phyloP scores from a whole-genome alignment of 2,329 filamentous ascomycete species.

The Calonectria montana region DNA sequence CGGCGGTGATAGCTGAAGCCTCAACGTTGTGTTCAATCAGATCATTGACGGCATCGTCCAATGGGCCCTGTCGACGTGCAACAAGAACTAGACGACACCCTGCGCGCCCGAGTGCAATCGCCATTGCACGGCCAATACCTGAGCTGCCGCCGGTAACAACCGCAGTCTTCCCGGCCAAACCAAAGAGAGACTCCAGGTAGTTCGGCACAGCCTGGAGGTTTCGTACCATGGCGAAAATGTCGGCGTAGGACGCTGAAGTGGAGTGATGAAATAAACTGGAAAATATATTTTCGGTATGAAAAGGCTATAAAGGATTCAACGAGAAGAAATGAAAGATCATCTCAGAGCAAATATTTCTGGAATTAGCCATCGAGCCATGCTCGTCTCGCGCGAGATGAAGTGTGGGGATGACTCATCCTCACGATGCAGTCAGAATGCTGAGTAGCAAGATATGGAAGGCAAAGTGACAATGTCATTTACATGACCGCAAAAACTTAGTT shows the following conservation, averaged over 20 bases:
- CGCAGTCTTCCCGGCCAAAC: constrained; percentile 43
- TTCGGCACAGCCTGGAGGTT: constrained; percentile 13
- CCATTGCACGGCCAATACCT: constrained; percentile 49
- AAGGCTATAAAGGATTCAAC: neutral
- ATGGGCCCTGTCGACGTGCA: constrained; percentile 40
- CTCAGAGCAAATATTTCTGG: neutral
- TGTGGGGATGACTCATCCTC: neutral
- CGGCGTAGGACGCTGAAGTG: neutral
- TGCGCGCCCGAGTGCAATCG: constrained; percentile 42
- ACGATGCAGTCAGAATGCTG: neutral
- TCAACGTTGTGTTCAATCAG: constrained; percentile 41
- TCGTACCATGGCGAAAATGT: constrained; percentile 23
- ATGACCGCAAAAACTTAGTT: no score
- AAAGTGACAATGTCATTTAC: no score
- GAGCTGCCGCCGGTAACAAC: constrained; percentile 49
- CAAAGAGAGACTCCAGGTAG: constrained; percentile 46
- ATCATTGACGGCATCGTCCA: constrained; percentile 37
- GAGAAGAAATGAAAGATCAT: no score
- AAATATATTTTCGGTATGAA: no score
- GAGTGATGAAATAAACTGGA: neutral
- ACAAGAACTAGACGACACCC: constrained; percentile 47
- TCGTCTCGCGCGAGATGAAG: neutral
- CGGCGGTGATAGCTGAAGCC: constrained; percentile 34
- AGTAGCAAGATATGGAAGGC: neutral
- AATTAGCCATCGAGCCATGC: neutral